These are phyloP conservation scores for Corymbia citriodora DNA, from an alignment of 441 rosid genomes.

Conservation along the genomic window DNA sequence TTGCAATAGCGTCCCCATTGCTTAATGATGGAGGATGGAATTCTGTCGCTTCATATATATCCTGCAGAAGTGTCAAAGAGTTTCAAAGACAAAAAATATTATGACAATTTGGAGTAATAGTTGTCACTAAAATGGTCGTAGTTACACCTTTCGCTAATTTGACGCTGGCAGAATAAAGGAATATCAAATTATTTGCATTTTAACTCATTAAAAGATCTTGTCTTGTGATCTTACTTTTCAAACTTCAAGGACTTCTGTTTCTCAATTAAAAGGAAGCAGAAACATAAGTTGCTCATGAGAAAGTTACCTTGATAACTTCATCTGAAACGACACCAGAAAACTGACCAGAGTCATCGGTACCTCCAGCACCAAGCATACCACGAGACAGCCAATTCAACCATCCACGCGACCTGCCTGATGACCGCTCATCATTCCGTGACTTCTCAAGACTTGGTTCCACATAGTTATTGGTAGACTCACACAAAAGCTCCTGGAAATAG, in stretches of 20 bases:
- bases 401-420: conserved; percentile 68
- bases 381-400: conserved; percentile 99
- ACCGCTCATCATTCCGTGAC: conserved; percentile 48
- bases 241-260: not conserved
- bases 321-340: conserved; percentile 94
- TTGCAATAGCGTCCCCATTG: conserved; percentile 31
- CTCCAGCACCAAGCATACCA: conserved; percentile 99
- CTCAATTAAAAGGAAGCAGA: not conserved
- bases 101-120: not conserved
- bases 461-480: conserved; percentile 26
- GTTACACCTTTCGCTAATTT: not conserved
- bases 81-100: not conserved
- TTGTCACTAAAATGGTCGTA: not conserved
- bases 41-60: conserved; percentile 87
- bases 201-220: not conserved
- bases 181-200: not conserved
- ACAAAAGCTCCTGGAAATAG: conserved; percentile 48
- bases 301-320: conserved; percentile 86
- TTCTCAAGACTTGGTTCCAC: conserved; percentile 38
- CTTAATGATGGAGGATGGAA: conserved; percentile 55
- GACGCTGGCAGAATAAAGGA: not conserved
- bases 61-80: conserved; percentile 35
- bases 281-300: not conserved
- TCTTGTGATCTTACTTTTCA: not conserved
- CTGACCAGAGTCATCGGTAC: conserved; percentile 89